phyloP scores from a whole-genome alignment of 176 grass and related monocot genomes.

The Neostapfia colusana region DNA sequence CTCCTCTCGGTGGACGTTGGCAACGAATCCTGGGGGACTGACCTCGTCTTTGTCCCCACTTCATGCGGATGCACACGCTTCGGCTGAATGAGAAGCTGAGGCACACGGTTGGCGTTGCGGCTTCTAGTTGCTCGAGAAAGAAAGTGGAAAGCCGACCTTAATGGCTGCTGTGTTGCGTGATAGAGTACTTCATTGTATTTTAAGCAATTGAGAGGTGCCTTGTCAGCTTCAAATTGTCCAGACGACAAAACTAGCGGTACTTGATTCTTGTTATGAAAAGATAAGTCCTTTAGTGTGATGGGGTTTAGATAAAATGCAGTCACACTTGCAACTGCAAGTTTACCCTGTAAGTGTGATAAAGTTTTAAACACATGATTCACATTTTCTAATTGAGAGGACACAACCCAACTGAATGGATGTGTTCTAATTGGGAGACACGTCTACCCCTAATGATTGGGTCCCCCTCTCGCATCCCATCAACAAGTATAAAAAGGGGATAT shows the following conservation, averaged over 20 bases:
- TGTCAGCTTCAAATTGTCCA: background rate
- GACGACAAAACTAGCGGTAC: background rate
- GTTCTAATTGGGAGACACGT: no score
- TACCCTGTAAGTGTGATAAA: no score
- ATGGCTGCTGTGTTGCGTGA: constrained; percentile 21
- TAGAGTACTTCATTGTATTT: background rate
- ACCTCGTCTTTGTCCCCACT: background rate
- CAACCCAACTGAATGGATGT: no score
- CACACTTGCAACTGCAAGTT: no score
- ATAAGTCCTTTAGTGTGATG: no score
- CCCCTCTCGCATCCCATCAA: no score
- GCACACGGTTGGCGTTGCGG: background rate
- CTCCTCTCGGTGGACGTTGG: background rate
- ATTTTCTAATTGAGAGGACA: no score
- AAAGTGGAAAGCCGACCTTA: background rate
- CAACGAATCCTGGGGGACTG: background rate
- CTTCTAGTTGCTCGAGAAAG: background rate
- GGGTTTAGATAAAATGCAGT: no score
- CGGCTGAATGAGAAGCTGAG: background rate
- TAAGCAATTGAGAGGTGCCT: background rate
- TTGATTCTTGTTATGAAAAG: background rate
- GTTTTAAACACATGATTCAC: no score
- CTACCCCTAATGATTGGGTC: no score
- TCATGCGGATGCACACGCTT: background rate
- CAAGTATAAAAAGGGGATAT: no score